phyloP scores from a whole-genome alignment of 768 basidiomycete species.

The Panaeolus papilionaceus region DNA sequence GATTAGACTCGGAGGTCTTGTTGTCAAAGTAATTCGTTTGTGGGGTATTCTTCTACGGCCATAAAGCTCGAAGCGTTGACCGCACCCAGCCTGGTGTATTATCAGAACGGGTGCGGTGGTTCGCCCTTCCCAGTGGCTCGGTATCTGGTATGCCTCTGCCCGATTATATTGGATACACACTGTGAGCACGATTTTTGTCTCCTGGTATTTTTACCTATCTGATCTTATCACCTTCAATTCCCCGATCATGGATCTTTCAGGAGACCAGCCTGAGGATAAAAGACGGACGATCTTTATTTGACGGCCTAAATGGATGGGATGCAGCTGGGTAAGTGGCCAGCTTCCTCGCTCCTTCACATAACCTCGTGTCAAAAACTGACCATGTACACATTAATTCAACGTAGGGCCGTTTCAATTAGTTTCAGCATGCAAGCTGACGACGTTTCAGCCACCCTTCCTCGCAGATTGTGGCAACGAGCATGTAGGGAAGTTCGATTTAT shows the following conservation, averaged over 20 bases:
- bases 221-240: neutral
- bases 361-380: neutral
- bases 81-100: too few species aligned
- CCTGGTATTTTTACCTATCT: too few species aligned
- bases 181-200: too few species aligned
- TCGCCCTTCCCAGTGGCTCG: too few species aligned
- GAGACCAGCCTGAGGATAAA: neutral
- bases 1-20: too few species aligned
- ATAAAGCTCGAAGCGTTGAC: too few species aligned
- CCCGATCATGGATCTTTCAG: neutral
- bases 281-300: neutral
- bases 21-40: too few species aligned
- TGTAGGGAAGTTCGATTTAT: neutral
- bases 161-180: too few species aligned
- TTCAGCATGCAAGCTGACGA: conserved; percentile 1
- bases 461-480: neutral
- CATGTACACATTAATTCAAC: neutral
- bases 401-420: neutral
- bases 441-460: neutral
- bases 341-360: conserved; percentile 9
- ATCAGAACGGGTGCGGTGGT: too few species aligned
- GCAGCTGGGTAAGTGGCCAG: neutral
- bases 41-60: too few species aligned
- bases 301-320: neutral
- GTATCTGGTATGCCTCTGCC: too few species aligned